Evolutionary conservation across 2,329 filamentous ascomycete species (phyloP), one percentile per base, ranked within the genome.

Genomic region (Immersiporthe knoxdaviesiana): DNA sequence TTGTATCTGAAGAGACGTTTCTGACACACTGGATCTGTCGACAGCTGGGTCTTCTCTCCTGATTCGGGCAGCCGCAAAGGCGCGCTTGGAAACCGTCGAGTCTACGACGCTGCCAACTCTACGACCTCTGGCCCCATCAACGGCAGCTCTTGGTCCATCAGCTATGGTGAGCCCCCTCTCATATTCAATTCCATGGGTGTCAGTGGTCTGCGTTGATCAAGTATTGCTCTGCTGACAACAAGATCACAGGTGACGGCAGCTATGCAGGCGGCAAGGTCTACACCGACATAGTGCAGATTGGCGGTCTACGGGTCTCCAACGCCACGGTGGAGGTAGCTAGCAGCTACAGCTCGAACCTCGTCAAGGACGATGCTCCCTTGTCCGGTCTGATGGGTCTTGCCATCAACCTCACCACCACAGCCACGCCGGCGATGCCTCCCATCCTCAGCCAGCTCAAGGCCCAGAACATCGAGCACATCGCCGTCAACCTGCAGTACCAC

Each of bases 361-460:
- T 85, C 67, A 68, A 76, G 2, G 64, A 71, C 27, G 81, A 81
- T 65, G 74, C 76, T 14, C 76, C 77, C 50, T 78, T 85, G 73
- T 84, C 81, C 3, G 86, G 86, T 60, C 80, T 88, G 37, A 76
- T 88, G 70, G 86, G 86, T 24, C 78, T 88, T 14, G 83, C 83
- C 62, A 83, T 84, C 75, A 78, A 77, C 32, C 79, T 82, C 37
- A 76, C 81, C 27, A 84, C 81, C 72, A 83, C 83, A 62, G 80
- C 84, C 21, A 70, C 73, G 8, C 84, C 84, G 1, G 75, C 75
- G 0, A 80, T 81, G 70, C 81, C 81, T 4, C 80, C 81, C 3
- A 78, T 87, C 21, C 76, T 87, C 35, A 80, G 85, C 58, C 75
- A 79, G 10, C 78, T 88, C 16, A 75, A 77, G 14, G 76, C 80